phyloP scores from a whole-genome alignment of 352 stramenopile species.

The Globisporangium sylvaticum region DNA sequence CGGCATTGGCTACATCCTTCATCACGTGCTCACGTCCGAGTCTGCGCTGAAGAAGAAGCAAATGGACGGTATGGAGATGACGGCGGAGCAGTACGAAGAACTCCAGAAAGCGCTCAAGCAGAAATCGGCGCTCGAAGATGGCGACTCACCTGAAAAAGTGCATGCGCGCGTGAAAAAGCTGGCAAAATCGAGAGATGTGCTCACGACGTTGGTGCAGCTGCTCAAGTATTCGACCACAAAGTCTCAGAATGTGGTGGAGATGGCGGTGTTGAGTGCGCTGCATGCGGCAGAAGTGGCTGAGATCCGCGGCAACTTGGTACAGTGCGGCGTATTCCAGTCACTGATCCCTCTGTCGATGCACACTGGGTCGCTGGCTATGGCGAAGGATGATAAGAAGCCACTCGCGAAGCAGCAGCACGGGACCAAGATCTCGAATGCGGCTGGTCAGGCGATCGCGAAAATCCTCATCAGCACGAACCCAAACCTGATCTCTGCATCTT shows the following conservation, averaged over 20 bases:
- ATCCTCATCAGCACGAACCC: conserved; percentile 97
- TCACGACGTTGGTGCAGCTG: conserved; percentile 76
- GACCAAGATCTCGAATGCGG: conserved; percentile 86
- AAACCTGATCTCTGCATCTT: conserved; percentile 78
- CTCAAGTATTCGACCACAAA: conserved; percentile 73
- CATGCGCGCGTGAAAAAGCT: conserved; percentile 53
- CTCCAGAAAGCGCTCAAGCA: conserved; percentile 92
- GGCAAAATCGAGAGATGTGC: conserved; percentile 41
- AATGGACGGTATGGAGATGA: conserved; percentile 96
- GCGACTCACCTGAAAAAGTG: conserved; percentile 82
- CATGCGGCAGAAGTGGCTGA: conserved; percentile 60
- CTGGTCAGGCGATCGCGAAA: conserved; percentile 93
- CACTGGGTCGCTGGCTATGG: background rate
- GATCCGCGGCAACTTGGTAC: conserved; percentile 71
- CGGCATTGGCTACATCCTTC: conserved; percentile 93
- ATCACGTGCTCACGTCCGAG: conserved; percentile 91
- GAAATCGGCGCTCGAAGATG: conserved; percentile 91
- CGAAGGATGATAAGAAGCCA: conserved; percentile 32
- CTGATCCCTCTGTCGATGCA: conserved; percentile 60
- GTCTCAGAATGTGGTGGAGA: conserved; percentile 74
- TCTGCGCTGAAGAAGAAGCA: conserved; percentile 93
- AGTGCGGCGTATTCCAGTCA: conserved; percentile 74
- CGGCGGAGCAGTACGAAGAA: conserved; percentile 97
- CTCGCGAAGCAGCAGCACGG: conserved; percentile 36
- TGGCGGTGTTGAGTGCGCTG: conserved; percentile 65